Conservation (phyloP, 2,329 filamentous ascomycete genomes). For the Trichoderma sp. region DNA sequence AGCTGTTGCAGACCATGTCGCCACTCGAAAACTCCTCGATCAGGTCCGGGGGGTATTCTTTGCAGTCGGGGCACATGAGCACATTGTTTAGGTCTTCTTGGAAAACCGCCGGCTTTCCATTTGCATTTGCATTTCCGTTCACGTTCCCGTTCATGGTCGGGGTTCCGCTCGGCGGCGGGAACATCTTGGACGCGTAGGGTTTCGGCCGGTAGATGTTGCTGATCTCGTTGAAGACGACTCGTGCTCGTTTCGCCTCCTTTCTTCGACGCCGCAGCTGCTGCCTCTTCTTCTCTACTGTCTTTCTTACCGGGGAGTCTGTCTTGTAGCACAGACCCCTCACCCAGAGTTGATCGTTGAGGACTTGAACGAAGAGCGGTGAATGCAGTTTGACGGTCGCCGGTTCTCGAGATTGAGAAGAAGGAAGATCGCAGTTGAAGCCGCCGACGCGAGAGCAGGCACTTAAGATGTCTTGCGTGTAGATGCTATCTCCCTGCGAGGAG, state of each 20-base stretch:
- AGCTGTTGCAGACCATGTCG: slow-evolving; percentile 90
- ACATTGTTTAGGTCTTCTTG: slow-evolving; percentile 85
- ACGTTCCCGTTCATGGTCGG: background rate
- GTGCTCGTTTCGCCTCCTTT: slow-evolving; percentile 42
- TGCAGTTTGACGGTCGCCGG: slow-evolving; percentile 63
- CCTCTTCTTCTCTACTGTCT: slow-evolving; percentile 40
- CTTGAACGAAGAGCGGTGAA: slow-evolving; percentile 69
- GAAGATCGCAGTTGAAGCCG: background rate
- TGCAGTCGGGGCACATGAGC: slow-evolving; percentile 87
- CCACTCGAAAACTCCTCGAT: slow-evolving; percentile 90
- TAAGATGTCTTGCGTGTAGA: background rate
- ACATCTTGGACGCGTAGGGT: slow-evolving; percentile 51
- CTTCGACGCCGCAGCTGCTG: slow-evolving; percentile 40
- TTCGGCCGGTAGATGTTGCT: slow-evolving; percentile 50
- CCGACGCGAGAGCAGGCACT: slow-evolving; percentile 10
- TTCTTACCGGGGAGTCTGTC: slow-evolving; percentile 31
- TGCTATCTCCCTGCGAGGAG: background rate
- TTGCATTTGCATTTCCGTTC: slow-evolving; percentile 31
- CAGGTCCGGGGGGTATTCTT: slow-evolving; percentile 86
- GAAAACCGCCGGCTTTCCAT: slow-evolving; percentile 49
- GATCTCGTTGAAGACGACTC: slow-evolving; percentile 46
- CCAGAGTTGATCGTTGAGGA: slow-evolving; percentile 50
- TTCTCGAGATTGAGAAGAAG: background rate
- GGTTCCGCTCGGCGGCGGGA: slow-evolving; percentile 43
- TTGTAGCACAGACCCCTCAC: slow-evolving; percentile 35